A percentile compares a stretch with the other conserved stretches of the same genome.
Evolutionary conservation across 1,284 basidiomycete genomes (phyloP).

Genomic region (Ganoderma resinaceum): DNA sequence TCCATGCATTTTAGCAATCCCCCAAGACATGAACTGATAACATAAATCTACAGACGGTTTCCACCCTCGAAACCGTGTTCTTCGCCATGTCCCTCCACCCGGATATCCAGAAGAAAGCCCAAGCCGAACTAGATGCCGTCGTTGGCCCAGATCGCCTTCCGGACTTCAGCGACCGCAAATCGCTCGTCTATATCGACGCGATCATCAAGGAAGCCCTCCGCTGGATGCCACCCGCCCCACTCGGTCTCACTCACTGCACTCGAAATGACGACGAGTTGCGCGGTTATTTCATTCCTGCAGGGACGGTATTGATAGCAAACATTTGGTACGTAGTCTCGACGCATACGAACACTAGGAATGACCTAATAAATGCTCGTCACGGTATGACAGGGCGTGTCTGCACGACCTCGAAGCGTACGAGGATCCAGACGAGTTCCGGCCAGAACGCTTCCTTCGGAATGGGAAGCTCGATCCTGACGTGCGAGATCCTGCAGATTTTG

Average conservation of each 20-base stretch:
- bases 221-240: slow-evolving; percentile 29
- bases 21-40: background rate
- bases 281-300: slow-evolving; percentile 35
- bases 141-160: slow-evolving; percentile 31
- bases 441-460: slow-evolving; percentile 30
- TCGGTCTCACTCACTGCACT: slow-evolving; percentile 20
- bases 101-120: slow-evolving; percentile 30
- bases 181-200: slow-evolving; percentile 29
- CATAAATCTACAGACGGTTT: slow-evolving; percentile 32
- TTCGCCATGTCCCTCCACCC: slow-evolving; percentile 33
- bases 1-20: too few species aligned
- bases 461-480: slow-evolving; percentile 1
- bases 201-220: slow-evolving; percentile 33
- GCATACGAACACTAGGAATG: too few species aligned
- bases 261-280: slow-evolving; percentile 27
- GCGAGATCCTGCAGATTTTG: slow-evolving; percentile 3
- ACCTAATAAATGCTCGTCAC: background rate
- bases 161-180: slow-evolving; percentile 23
- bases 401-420: slow-evolving; percentile 13
- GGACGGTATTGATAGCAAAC: slow-evolving; percentile 28
- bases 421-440: slow-evolving; percentile 33
- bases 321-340: slow-evolving; percentile 6
- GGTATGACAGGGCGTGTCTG: slow-evolving; percentile 9
- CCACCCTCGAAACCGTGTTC: slow-evolving; percentile 24
- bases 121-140: slow-evolving; percentile 40